These are phyloP conservation scores for Tylopilus sp. DNA, from an alignment of 768 basidiomycete species.

Conservation along the genomic window DNA sequence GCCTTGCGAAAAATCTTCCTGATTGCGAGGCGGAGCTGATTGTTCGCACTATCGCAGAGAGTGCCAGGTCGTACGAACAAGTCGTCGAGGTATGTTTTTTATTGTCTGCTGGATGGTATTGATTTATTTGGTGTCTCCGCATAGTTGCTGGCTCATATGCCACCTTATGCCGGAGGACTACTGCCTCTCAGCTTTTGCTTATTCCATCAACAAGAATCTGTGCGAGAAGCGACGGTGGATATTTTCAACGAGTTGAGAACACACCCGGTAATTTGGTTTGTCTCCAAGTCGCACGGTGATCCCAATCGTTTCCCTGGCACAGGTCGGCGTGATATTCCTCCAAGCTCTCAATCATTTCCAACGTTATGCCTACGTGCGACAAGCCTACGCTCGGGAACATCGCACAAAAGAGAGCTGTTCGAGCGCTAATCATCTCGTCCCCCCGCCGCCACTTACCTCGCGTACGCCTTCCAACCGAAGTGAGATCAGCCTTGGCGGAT, in stretches of 20 bases:
- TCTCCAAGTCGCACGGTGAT: background rate
- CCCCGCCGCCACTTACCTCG: constrained; percentile 30
- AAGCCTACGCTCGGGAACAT: constrained; percentile 66
- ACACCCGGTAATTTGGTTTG: constrained; percentile 57
- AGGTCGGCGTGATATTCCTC: constrained; percentile 80
- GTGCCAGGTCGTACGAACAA: constrained; percentile 79
- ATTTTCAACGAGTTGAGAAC: constrained; percentile 76
- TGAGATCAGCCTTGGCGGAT: constrained; percentile 40
- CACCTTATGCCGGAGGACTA: constrained; percentile 78
- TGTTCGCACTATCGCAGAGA: constrained; percentile 67
- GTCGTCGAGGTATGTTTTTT: constrained; percentile 68
- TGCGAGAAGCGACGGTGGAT: constrained; percentile 79
- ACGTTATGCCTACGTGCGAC: constrained; percentile 81
- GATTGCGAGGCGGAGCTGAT: constrained; percentile 76
- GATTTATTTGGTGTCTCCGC: background rate
- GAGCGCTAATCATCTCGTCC: constrained; percentile 28
- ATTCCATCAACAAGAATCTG: constrained; percentile 79
- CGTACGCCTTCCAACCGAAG: constrained; percentile 46
- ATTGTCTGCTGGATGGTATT: no score
- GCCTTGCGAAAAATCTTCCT: constrained; percentile 65
- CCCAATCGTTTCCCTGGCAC: constrained; percentile 26
- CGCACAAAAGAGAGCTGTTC: constrained; percentile 31
- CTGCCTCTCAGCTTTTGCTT: constrained; percentile 84
- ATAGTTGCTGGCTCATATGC: constrained; percentile 77
- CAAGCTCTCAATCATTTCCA: constrained; percentile 86